A percentile compares a stretch with the other conserved stretches of the same genome.
These are phyloP conservation scores for Lepiota brunneoincarnata DNA, from an alignment of 768 basidiomycete species.

Conservation along the genomic window DNA sequence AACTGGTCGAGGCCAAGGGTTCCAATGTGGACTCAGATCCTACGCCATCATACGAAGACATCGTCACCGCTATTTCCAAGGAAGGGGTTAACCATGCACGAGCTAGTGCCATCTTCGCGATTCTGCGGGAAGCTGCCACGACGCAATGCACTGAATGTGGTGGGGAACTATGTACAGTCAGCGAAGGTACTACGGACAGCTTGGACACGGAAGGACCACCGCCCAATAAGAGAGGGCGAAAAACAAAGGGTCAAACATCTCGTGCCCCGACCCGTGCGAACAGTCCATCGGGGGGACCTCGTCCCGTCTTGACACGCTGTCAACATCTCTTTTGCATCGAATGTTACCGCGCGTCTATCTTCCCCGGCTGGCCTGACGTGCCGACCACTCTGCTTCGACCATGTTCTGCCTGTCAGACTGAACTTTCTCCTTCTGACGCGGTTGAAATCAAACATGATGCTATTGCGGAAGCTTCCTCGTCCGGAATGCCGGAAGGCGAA, in stretches of 20 bases:
- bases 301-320: constrained; percentile 83
- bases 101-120: constrained; percentile 80
- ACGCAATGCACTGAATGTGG: constrained; percentile 91
- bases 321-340: constrained; percentile 88
- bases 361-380: constrained; percentile 77
- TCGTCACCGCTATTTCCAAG: constrained; percentile 67
- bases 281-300: constrained; percentile 58
- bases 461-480: constrained; percentile 30
- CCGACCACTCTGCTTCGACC: constrained; percentile 50
- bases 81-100: constrained; percentile 77
- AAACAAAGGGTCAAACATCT: constrained; percentile 47
- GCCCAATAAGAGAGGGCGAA: constrained; percentile 44
- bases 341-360: constrained; percentile 83
- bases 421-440: constrained; percentile 68
- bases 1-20: constrained; percentile 73
- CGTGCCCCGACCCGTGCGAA: constrained; percentile 72
- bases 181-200: constrained; percentile 45
- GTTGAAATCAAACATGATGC: constrained; percentile 76
- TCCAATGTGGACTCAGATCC: constrained; percentile 44
- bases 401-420: constrained; percentile 79
- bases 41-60: constrained; percentile 71
- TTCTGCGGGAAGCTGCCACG: constrained; percentile 82
- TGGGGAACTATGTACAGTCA: constrained; percentile 58
- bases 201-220: constrained; percentile 49
- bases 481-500: constrained; percentile 41